Base-by-base conservation (phyloP, 768 basidiomycete genomes). In the Amanita fuliginea region DNA sequence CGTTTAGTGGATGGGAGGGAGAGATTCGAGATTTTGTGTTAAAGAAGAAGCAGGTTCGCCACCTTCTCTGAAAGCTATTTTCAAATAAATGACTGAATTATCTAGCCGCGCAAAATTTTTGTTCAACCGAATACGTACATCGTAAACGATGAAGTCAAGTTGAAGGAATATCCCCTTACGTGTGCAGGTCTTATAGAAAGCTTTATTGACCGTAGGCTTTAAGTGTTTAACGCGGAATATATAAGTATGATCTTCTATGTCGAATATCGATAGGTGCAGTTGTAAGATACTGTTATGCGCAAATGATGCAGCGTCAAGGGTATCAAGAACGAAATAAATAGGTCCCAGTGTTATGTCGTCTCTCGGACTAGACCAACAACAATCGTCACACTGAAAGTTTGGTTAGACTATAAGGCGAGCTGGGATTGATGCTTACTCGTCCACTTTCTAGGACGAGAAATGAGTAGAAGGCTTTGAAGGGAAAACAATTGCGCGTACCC, bases 91-190 rank as follows among this genome's bases (percentile, higher is more conserved):
- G 35, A 48, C 32, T 21, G 21, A 22, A n/a, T 46, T 49, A n/a
- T 52, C 47, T 55, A 91, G 82, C 84, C 90, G 14, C 79, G 90
- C 51, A 92, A 89, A 63, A 74, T 89, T 14, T 85, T 92, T 64
- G 81, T 88, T 3, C 90, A 89, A 63, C 85, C 87, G 2, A 91
- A 85, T 58, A 88, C 88, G 11, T 67, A 81, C 56, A 56, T 90
- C 42, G 75, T 75, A 46, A 67, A 79, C 54, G 81, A 69, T 22
- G 77, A 87, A 56, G 85, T 88, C 22, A 67, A 79, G 47, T 65
- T 94, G 52, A 86, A 80, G 62, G 88, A 92, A 58, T 91, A 91
- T 60, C 78, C 85, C 7, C 65, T 86, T 49, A 87, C 81, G 0
- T 58, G 76, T 1, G 80, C 74, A 18, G 91, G 90, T 28, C 72